A percentile compares a stretch with the other conserved stretches of the same genome.
These are phyloP conservation scores for Lycium barbarum DNA, from an alignment of 257 asterid species.

Conservation along the genomic window DNA sequence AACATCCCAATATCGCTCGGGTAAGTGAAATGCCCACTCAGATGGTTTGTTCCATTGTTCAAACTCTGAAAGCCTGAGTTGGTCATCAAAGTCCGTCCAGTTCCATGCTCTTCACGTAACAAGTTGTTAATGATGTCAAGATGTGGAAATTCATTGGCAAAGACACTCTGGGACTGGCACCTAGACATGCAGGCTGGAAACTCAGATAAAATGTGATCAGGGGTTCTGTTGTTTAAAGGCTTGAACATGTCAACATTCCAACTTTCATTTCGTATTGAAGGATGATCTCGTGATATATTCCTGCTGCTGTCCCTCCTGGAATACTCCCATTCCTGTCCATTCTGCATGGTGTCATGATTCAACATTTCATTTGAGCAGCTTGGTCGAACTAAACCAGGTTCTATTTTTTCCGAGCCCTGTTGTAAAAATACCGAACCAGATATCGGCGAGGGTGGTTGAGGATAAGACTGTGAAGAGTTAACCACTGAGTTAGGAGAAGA, in stretches of 20 bases:
- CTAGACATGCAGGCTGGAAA: slow-evolving; percentile 62
- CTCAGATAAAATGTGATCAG: slow-evolving; percentile 58
- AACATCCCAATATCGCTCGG: slow-evolving; percentile 61
- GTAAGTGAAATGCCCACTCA: slow-evolving; percentile 56
- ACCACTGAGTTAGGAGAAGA: slow-evolving; percentile 53
- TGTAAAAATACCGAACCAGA: slow-evolving; percentile 54
- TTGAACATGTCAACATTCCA: slow-evolving; percentile 47
- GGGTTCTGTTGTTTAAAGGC: slow-evolving; percentile 52
- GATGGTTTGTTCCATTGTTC: slow-evolving; percentile 54
- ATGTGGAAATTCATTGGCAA: slow-evolving; percentile 54
- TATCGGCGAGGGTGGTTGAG: slow-evolving; percentile 51
- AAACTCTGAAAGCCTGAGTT: slow-evolving; percentile 54
- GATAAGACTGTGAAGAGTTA: slow-evolving; percentile 47
- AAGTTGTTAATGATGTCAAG: slow-evolving; percentile 80
- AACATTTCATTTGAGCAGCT: slow-evolving; percentile 64
- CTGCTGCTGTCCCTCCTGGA: slow-evolving; percentile 52
- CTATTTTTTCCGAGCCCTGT: slow-evolving; percentile 55
- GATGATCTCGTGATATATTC: slow-evolving; percentile 42
- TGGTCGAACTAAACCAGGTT: slow-evolving; percentile 42
- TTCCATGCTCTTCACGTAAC: slow-evolving; percentile 73
- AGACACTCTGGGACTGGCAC: slow-evolving; percentile 48
- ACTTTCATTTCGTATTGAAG: slow-evolving; percentile 44
- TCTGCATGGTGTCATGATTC: slow-evolving; percentile 51
- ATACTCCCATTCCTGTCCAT: slow-evolving; percentile 61
- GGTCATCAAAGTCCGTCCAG: slow-evolving; percentile 42